phyloP scores from a whole-genome alignment of 1,284 basidiomycete genomes.

The Trametes sp. region DNA sequence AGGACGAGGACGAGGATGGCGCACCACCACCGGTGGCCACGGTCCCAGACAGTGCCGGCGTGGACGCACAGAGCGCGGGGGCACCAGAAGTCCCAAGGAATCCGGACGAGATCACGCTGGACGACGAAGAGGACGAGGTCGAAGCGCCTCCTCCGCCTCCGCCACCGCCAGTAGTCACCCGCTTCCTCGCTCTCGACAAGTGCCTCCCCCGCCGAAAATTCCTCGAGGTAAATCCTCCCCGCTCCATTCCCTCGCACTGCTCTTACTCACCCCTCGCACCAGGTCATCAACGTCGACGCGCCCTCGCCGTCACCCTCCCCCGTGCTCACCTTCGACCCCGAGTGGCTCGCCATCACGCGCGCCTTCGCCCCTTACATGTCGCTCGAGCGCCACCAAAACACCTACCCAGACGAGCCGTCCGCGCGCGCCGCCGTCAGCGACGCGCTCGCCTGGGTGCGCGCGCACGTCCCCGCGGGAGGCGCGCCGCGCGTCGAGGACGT shows the following conservation, averaged over 20 bases:
- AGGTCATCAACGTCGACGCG: slow-evolving; percentile 76
- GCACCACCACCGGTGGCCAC: neutral
- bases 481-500: slow-evolving; percentile 57
- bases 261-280: neutral
- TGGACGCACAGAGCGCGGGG: neutral
- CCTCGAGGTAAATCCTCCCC: slow-evolving; percentile 72
- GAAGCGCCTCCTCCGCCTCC: slow-evolving; percentile 45
- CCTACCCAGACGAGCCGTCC: slow-evolving; percentile 67
- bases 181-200: slow-evolving; percentile 94
- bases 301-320: slow-evolving; percentile 34
- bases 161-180: slow-evolving; percentile 56
- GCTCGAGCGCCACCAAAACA: slow-evolving; percentile 51
- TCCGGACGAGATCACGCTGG: slow-evolving; percentile 76
- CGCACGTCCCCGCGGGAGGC: slow-evolving; percentile 52
- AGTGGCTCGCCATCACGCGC: slow-evolving; percentile 94
- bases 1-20: slow-evolving; percentile 42
- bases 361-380: slow-evolving; percentile 87
- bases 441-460: slow-evolving; percentile 73
- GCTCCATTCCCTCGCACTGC: neutral
- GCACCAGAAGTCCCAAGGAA: slow-evolving; percentile 45
- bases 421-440: slow-evolving; percentile 66
- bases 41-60: neutral
- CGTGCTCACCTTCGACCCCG: slow-evolving; percentile 74
- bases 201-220: slow-evolving; percentile 86
- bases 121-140: slow-evolving; percentile 63